A percentile compares a stretch with the other conserved stretches of the same genome.
phyloP scores from a whole-genome alignment of 306 rosid species.

The Prunus fruticosa region DNA sequence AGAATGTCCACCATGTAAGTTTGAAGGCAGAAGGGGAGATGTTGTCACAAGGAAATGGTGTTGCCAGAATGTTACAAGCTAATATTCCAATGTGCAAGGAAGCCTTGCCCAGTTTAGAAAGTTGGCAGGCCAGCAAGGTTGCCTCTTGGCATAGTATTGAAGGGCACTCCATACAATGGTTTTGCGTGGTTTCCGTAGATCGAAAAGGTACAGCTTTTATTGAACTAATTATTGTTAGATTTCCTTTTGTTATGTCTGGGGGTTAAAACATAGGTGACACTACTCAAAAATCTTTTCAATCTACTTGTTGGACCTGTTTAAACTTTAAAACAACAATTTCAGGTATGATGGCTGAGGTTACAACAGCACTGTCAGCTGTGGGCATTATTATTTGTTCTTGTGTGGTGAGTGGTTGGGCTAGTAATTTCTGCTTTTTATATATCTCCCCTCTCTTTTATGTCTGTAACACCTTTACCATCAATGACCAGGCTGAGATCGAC shows the following conservation, averaged over 20 bases:
- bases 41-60: conserved; percentile 57
- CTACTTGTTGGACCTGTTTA: background rate
- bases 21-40: conserved; percentile 62
- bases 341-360: conserved; percentile 97
- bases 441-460: conserved; percentile 14
- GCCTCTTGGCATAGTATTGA: conserved; percentile 86
- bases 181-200: conserved; percentile 74
- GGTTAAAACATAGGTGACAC: conserved; percentile 1
- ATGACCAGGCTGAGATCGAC: conserved; percentile 93
- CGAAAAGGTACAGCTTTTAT: conserved; percentile 65
- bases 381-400: conserved; percentile 85
- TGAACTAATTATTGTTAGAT: background rate
- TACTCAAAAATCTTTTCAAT: background rate
- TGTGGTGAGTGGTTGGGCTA: conserved; percentile 71
- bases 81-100: conserved; percentile 74
- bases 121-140: conserved; percentile 82
- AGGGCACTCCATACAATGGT: conserved; percentile 90
- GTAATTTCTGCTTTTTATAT: conserved; percentile 11
- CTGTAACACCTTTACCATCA: conserved; percentile 24
- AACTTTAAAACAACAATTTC: conserved; percentile 30
- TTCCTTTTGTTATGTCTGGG: background rate
- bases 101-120: conserved; percentile 89
- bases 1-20: conserved; percentile 52
- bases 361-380: conserved; percentile 74
- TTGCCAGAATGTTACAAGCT: conserved; percentile 57